Evolutionary conservation across 179 eudicot species (phyloP).

Genomic region (Heliamphora pulchella): DNA sequence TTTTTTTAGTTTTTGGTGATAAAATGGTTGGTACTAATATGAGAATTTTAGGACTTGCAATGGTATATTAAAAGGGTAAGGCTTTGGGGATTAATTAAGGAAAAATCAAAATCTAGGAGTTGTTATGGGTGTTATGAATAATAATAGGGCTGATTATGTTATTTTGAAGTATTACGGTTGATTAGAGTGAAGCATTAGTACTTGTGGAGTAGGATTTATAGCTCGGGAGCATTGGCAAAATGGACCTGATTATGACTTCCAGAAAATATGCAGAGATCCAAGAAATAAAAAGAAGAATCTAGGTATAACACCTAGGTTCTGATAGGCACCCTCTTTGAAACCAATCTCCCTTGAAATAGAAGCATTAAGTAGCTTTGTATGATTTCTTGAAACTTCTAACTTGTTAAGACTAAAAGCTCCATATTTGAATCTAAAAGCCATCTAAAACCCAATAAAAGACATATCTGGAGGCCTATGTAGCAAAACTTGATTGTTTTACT

Average conservation of each 20-base stretch:
- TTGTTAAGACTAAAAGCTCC: not conserved
- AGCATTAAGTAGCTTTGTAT: not conserved
- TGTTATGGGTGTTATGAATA: not conserved
- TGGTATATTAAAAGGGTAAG: not conserved
- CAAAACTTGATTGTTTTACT: not conserved
- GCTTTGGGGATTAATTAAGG: not conserved
- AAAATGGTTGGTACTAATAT: not conserved
- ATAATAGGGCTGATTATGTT: not conserved
- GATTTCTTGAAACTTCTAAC: not conserved
- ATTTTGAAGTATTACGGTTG: not conserved
- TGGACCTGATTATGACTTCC: not conserved
- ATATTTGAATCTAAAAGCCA: not conserved
- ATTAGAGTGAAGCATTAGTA: not conserved
- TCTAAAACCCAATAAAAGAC: not conserved
- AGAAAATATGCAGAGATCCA: not conserved
- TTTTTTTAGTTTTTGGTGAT: not conserved
- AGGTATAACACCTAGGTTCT: not conserved
- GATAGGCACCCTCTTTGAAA: not conserved
- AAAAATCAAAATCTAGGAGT: not conserved
- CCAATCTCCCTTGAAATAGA: not conserved
- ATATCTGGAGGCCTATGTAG: not conserved
- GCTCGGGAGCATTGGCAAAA: not conserved
- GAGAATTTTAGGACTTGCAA: not conserved
- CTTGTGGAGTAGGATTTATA: not conserved
- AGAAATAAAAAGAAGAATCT: not conserved